phyloP scores from a whole-genome alignment of 345 rosid genomes.

The Euphorbia tirucalli region DNA sequence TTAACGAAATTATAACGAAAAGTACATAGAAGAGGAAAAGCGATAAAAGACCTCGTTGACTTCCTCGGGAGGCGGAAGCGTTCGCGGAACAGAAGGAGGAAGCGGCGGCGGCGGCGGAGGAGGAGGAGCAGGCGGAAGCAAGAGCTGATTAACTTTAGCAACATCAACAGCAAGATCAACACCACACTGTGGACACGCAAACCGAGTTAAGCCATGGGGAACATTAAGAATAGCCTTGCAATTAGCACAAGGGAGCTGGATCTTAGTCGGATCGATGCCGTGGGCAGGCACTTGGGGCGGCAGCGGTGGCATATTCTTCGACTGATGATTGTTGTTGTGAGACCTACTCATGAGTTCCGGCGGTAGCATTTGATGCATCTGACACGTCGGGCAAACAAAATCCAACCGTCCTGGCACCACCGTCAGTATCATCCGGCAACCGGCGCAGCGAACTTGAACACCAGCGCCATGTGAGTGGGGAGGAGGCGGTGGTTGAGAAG shows the following conservation, averaged over 20 bases:
- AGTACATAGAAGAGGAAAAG: background rate
- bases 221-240: conserved; percentile 95
- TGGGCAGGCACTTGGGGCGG: conserved; percentile 71
- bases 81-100: conserved; percentile 3
- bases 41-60: conserved; percentile 68
- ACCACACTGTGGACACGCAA: conserved; percentile 88
- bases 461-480: conserved; percentile 38
- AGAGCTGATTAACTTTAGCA: conserved; percentile 51
- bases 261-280: conserved; percentile 97
- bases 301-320: conserved; percentile 18
- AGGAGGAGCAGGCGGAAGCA: conserved; percentile 39
- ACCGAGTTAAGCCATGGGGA: conserved; percentile 81
- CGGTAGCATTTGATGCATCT: conserved; percentile 91
- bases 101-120: background rate
- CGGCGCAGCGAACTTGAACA: conserved; percentile 93
- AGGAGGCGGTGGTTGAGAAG: conserved; percentile 38
- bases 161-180: conserved; percentile 83
- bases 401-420: conserved; percentile 68
- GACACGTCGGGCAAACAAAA: conserved; percentile 82
- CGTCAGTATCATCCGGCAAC: conserved; percentile 75
- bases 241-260: conserved; percentile 90
- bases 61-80: conserved; percentile 59
- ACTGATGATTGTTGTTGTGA: conserved; percentile 10
- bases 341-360: conserved; percentile 74
- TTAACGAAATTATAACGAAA: background rate